Evolutionary conservation across 345 rosid genomes (phyloP).

Genomic region (Toxicodendron radicans): DNA sequence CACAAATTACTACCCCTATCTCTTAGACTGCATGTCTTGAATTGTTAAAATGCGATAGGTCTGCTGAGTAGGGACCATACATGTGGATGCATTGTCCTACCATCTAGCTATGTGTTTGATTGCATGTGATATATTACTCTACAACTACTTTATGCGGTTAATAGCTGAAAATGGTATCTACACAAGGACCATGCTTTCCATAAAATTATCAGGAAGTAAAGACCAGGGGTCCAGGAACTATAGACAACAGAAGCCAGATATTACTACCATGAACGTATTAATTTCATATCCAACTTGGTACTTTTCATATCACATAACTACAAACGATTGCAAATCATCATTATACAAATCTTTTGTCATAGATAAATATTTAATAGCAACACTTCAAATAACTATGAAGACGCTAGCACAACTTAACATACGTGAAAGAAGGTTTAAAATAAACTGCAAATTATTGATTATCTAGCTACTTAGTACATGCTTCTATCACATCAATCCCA

Average conservation of each 20-base stretch:
- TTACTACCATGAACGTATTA: not conserved
- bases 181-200: not conserved
- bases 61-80: constrained; percentile 5
- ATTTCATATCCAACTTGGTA: not conserved
- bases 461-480: not conserved
- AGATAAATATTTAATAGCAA: not conserved
- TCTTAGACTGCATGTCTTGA: not conserved
- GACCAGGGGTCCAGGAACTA: not conserved
- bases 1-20: too few relatives aligned
- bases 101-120: not conserved
- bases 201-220: not conserved
- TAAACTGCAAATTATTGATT: not conserved
- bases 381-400: not conserved
- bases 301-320: not conserved
- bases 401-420: not conserved
- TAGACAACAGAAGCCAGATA: not conserved
- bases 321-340: not conserved
- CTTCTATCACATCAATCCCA: not conserved
- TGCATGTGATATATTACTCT: not conserved
- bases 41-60: not conserved
- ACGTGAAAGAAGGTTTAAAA: not conserved
- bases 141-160: not conserved
- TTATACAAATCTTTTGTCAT: not conserved
- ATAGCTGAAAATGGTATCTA: not conserved
- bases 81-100: constrained; percentile 1